Conservation (phyloP, 2,329 filamentous ascomycete species). For the Fusarium piperis region DNA sequence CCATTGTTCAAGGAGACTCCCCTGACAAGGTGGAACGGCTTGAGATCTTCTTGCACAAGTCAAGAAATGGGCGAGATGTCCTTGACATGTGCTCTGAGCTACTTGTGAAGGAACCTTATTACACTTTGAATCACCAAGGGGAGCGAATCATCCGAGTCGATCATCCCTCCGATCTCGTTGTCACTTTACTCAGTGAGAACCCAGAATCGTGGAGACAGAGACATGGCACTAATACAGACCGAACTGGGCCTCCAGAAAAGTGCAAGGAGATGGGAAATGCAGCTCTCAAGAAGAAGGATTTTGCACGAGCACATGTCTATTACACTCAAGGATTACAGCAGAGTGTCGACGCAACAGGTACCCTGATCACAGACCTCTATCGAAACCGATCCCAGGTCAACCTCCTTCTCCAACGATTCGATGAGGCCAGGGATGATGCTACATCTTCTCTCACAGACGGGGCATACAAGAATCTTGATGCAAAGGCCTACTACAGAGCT, state of each 20-base stretch:
- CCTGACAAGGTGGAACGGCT: conserved; percentile 41
- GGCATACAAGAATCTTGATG: conserved; percentile 36
- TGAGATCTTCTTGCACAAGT: conserved; percentile 49
- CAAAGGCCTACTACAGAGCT: conserved; percentile 47
- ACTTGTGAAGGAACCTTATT: conserved; percentile 61
- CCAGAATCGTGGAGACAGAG: conserved; percentile 31
- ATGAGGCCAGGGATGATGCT: conserved; percentile 46
- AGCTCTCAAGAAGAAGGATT: conserved; percentile 38
- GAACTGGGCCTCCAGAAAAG: conserved; percentile 8
- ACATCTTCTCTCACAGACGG: conserved; percentile 41
- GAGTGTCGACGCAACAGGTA: not conserved
- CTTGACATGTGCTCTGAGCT: conserved; percentile 48
- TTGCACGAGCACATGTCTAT: conserved; percentile 30
- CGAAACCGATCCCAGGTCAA: conserved; percentile 47
- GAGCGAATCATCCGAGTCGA: conserved; percentile 52
- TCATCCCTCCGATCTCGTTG: conserved; percentile 46
- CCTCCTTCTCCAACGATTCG: conserved; percentile 44
- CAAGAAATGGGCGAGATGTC: conserved; percentile 44
- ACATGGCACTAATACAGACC: not conserved
- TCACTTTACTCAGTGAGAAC: conserved; percentile 13
- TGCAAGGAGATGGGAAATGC: conserved; percentile 45
- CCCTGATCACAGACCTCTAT: conserved; percentile 44
- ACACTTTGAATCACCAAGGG: conserved; percentile 54
- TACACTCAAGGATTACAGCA: conserved; percentile 42
- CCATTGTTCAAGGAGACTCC: conserved; percentile 42